These are phyloP conservation scores for Aspergillus vadensis DNA, from an alignment of 2,329 filamentous ascomycete species.

Conservation along the genomic window DNA sequence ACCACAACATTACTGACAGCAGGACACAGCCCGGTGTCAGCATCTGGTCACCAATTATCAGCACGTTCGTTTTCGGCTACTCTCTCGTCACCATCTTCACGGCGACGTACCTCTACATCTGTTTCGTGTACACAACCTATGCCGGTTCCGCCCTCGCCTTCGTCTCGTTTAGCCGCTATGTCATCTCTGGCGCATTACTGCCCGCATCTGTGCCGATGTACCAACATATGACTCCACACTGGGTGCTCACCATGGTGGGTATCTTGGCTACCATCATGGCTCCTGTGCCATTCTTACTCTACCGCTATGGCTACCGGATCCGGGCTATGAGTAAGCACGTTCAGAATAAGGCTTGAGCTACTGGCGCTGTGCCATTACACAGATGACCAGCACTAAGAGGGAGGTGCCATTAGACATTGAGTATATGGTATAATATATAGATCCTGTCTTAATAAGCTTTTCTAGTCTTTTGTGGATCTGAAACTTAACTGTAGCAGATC, in stretches of 20 bases:
- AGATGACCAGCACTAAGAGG: no score
- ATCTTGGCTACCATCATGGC: slow-evolving; percentile 5
- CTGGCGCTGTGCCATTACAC: neutral
- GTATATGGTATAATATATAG: no score
- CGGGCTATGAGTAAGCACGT: slow-evolving; percentile 2
- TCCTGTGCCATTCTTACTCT: neutral
- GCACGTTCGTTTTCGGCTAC: slow-evolving; percentile 1
- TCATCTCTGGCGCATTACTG: neutral
- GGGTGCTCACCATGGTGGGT: slow-evolving; percentile 7
- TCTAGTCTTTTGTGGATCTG: no score
- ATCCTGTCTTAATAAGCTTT: no score
- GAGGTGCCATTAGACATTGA: no score
- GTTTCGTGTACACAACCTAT: slow-evolving; percentile 2
- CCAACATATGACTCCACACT: slow-evolving; percentile 4
- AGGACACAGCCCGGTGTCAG: slow-evolving; percentile 1
- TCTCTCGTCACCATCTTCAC: slow-evolving; percentile 7
- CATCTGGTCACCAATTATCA: slow-evolving; percentile 4
- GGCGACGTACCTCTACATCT: slow-evolving; percentile 1
- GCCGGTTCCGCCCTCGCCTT: slow-evolving; percentile 2
- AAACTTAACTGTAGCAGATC: no score
- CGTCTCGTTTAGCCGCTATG: slow-evolving; percentile 1
- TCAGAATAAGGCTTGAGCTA: neutral
- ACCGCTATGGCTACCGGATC: neutral
- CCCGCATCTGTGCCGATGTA: slow-evolving; percentile 3
- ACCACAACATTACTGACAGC: neutral